phyloP scores from a whole-genome alignment of 176 grass and related monocot genomes.

The Sorghum bicolor region Sorghum_bicolor_NCBIv3 NC_012875.2:50254501-50255000 shows the following conservation, averaged over 20 bases:
- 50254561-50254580: constrained; percentile 58
- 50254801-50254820: constrained; percentile 13
- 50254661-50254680: constrained; percentile 32
- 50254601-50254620: constrained; percentile 88
- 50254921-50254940: constrained; percentile 76
- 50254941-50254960: constrained; percentile 58
- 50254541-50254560: constrained; percentile 89
- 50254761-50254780: constrained; percentile 22
- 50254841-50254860: constrained; percentile 37
- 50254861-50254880: constrained; percentile 39
- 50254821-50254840: constrained; percentile 19
- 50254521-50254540: constrained; percentile 86
- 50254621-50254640: constrained; percentile 61
- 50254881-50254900: constrained; percentile 40
- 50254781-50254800: constrained; percentile 33
- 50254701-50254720: constrained; percentile 60
- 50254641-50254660: constrained; percentile 36
- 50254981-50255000: constrained; percentile 58
- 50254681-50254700: constrained; percentile 35
- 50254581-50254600: constrained; percentile 69
- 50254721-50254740: constrained; percentile 73
- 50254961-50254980: constrained; percentile 64
- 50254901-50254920: constrained; percentile 94
- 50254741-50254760: constrained; percentile 43
- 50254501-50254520: constrained; percentile 93